Base-by-base conservation (phyloP, 1,284 basidiomycete genomes). In the Anthracocystis panici-leucophaei region DNA sequence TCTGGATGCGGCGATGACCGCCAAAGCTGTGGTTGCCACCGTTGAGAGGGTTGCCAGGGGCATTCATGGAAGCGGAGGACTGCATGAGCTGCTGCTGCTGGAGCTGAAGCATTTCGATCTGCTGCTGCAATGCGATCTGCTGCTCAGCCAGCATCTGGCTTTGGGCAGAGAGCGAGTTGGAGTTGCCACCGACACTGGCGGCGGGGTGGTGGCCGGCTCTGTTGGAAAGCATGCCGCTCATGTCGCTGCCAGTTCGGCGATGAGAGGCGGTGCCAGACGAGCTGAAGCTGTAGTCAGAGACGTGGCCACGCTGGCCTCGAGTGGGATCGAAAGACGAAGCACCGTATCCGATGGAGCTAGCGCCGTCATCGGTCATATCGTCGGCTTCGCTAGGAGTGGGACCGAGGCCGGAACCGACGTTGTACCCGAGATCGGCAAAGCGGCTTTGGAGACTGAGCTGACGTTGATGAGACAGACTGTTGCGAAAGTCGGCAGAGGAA, bases 1-100 rank as follows among this genome's bases (percentile, higher is more conserved):
- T 95, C 85, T 96, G 94, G 10, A 96, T 92, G 54, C 95, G 92
- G 64, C 95, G 90, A 84, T 97, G 95, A 64, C 65, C 69, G 18
- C 70, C 74, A 10, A 64, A 69, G 60, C 57, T 57, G 35, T 65
- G 57, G 7, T 18, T 50, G 44, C 55, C 53, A 31, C 58, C 60
- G 56, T 64, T 72, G 56, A 67, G 59, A 29, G 56, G 49, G 51
- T 53, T 72, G 62, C 21, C 44, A 8, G 46, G 49, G 31, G 18
- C 53, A 14, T 35, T 38, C 14, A 38, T 38, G 14, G 35, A 38
- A 16, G 35, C 52, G 84, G 86, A 49, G 82, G 84, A 54, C 31
- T 84, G 84, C 73, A 86, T 78, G 41, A 87, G 79, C 51, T 82
- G 82, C 67, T 87, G 83, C 66, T 87, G 87, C 67, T 87, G 87